Evolutionary conservation across 2,329 filamentous ascomycete genomes (phyloP), one percentile per base, ranked within the genome.

Genomic region (Juglanconis oblonga): DNA sequence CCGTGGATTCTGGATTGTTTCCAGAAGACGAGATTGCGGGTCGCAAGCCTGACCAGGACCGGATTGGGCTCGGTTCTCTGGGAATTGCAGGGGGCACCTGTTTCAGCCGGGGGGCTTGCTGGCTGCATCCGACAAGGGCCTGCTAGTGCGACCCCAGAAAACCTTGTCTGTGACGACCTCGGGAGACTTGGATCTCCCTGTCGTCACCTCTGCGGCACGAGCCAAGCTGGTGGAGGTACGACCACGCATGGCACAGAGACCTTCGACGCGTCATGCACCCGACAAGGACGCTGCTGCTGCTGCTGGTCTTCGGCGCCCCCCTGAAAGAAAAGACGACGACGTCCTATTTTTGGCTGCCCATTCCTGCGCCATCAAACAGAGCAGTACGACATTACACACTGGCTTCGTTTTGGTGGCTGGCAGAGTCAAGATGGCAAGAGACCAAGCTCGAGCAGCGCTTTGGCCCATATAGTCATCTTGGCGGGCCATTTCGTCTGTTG

Each of bases 81-180:
- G 77, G 73, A 77, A 77, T 78, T 76, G 67, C 78, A 81, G 76
- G 79, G 77, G 76, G 72, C 67, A 74, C 70, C 71, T 77, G 81
- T 83, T 83, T 83, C 81, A 82, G 68, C 69, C 73, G 72, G 74
- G 72, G 70, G 77, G 76, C 71, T 63, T 65, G 64, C 64, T 65
- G 47, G 66, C 69, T 69, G 68, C 70, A 70, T 72, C 72, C 70
- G 71, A 73, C 73, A 74, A 69, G 68, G 68, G 64, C 64, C 64
- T 65, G 63, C 64, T 66, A 68, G 66, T 66, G 64, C 65, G 64
- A 67, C 63, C 63, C 64, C 51, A 58, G 50, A 38, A 36, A 45
- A 55, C 51, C 58, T 61, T 53, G 54, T 53, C 44, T 58, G 55
- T 32, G 59, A 40, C n/a, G 49, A 24, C 24, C 24, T 24, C 24